These are phyloP conservation scores for Talaromyces sp. DNA, from an alignment of 2,329 filamentous ascomycete genomes.

Conservation along the genomic window DNA sequence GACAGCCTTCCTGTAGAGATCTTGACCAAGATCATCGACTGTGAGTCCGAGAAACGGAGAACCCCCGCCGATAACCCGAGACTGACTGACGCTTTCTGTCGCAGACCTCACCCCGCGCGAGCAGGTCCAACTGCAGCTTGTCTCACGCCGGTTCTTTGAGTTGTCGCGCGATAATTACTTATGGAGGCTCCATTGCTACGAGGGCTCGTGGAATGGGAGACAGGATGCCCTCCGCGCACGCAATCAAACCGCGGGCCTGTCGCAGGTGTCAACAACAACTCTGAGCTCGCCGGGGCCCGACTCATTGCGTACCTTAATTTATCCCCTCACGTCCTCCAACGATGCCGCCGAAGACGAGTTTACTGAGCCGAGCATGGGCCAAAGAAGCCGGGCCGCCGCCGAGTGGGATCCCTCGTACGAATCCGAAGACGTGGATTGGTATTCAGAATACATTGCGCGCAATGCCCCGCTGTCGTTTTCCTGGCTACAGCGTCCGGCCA, in stretches of 20 bases:
- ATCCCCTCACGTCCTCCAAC: constrained; percentile 16
- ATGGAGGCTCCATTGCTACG: constrained; percentile 74
- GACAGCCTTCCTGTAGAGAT: constrained; percentile 61
- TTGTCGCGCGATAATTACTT: constrained; percentile 69
- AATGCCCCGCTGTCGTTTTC: constrained; percentile 68
- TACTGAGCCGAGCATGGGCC: constrained; percentile 19
- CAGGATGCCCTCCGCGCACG: constrained; percentile 22
- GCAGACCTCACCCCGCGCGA: constrained; percentile 61
- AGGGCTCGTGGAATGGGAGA: constrained; percentile 63
- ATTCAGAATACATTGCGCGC: constrained; percentile 81
- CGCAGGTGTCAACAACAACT: constrained; percentile 39
- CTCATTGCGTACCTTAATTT: constrained; percentile 30
- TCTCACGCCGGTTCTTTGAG: constrained; percentile 61
- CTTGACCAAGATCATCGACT: constrained; percentile 58
- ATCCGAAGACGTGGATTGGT: constrained; percentile 72
- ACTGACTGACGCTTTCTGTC: background rate
- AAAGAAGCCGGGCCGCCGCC: constrained; percentile 39
- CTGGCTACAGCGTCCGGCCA: constrained; percentile 66
- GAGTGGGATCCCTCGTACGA: constrained; percentile 81
- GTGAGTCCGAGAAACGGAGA: constrained; percentile 40
- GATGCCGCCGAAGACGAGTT: background rate
- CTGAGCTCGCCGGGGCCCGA: constrained; percentile 28
- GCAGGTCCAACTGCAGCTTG: constrained; percentile 63
- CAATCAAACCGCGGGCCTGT: constrained; percentile 38
- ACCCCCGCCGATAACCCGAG: background rate